A percentile compares a stretch with the other conserved stretches of the same genome.
Conservation (phyloP, 345 rosid genomes). For the Eucalyptus coolabah region DNA sequence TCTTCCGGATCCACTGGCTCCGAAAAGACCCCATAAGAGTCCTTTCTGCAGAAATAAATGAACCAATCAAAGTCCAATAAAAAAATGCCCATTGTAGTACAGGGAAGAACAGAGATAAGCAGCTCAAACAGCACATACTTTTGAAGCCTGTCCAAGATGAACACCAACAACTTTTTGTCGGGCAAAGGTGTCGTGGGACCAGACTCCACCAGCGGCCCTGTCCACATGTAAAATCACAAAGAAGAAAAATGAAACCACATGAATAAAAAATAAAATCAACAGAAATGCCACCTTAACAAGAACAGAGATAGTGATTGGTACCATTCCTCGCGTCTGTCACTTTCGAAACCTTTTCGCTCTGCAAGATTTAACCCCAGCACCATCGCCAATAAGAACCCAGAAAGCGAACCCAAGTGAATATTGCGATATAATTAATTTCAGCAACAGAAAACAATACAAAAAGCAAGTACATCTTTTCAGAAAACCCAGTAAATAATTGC, state of each 20-base stretch:
- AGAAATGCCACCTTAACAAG: slow-evolving; percentile 20
- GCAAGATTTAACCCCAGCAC: slow-evolving; percentile 28
- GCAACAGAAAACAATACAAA: neutral
- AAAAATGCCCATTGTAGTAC: neutral
- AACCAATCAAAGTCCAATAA: slow-evolving; percentile 7
- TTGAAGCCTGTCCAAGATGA: slow-evolving; percentile 99
- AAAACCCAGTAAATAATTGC: neutral
- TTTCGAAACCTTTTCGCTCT: slow-evolving; percentile 76
- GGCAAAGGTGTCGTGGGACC: slow-evolving; percentile 99
- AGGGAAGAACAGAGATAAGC: neutral
- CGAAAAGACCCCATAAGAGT: slow-evolving; percentile 86
- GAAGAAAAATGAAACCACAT: neutral
- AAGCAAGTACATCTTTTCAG: neutral
- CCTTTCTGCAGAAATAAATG: slow-evolving; percentile 52
- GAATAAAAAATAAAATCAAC: slow-evolving; percentile 7
- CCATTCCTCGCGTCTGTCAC: slow-evolving; percentile 74
- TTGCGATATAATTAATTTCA: neutral
- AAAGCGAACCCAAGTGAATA: slow-evolving; percentile 1
- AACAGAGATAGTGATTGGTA: slow-evolving; percentile 15
- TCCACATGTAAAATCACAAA: slow-evolving; percentile 21
- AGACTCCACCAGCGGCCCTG: slow-evolving; percentile 70
- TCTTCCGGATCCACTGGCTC: slow-evolving; percentile 67
- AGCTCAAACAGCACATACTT: slow-evolving; percentile 35
- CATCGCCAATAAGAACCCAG: neutral
- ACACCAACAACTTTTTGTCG: slow-evolving; percentile 94